phyloP scores from a whole-genome alignment of 1,284 basidiomycete species.

The Sanghuangporus sanghuang region DNA sequence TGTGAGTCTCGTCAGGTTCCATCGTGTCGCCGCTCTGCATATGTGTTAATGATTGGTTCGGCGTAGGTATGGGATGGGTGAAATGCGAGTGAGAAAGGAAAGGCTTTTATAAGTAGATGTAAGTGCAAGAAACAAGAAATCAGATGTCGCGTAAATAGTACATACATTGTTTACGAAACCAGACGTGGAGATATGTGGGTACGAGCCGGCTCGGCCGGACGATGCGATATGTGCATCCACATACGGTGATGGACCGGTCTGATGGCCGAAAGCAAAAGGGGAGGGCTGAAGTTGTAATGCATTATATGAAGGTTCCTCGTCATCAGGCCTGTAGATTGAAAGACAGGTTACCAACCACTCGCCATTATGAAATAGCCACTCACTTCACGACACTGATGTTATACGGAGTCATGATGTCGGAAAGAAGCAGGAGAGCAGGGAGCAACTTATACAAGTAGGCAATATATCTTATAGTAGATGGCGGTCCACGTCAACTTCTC shows the following conservation, averaged over 20 bases:
- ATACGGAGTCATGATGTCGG: conserved; percentile 4
- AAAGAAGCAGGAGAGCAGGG: neutral
- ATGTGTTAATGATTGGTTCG: neutral
- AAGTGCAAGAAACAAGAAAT: neutral
- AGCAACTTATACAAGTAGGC: neutral
- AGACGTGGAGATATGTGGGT: neutral
- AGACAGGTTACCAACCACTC: neutral
- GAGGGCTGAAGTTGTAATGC: conserved; percentile 8
- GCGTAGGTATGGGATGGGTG: neutral
- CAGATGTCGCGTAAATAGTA: neutral
- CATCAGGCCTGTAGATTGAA: conserved; percentile 8
- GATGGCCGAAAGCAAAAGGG: neutral
- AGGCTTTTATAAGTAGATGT: neutral
- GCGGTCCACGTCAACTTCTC: conserved; percentile 9
- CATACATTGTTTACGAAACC: conserved; percentile 1
- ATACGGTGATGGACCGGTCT: neutral
- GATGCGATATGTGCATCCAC: neutral
- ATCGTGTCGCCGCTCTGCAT: neutral
- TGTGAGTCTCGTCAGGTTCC: neutral
- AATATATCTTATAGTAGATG: conserved; percentile 8
- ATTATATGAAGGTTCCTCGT: conserved; percentile 3
- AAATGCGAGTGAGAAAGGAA: neutral
- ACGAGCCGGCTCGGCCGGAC: neutral
- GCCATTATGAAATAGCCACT: neutral
- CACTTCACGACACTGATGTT: conserved; percentile 14